Conservation (phyloP, 176 grass and related monocot genomes). For the Oryza nivara region DNA sequence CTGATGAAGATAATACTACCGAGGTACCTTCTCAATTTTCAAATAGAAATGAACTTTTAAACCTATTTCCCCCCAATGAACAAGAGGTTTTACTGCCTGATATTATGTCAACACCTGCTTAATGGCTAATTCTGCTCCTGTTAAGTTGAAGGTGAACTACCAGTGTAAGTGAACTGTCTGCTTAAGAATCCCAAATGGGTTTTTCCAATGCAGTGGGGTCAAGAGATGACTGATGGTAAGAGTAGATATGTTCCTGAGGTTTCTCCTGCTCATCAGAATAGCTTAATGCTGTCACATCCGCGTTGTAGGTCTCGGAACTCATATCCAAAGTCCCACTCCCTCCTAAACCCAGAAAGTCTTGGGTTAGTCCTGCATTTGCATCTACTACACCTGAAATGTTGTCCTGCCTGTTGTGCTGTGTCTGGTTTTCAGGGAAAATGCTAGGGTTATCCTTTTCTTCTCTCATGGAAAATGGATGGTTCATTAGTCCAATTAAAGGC, state of each 20-base stretch:
- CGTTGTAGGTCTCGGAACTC: slow-evolving; percentile 46
- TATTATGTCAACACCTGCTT: slow-evolving; percentile 28
- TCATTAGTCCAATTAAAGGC: slow-evolving; percentile 48
- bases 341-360: slow-evolving; percentile 63
- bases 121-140: slow-evolving; percentile 18
- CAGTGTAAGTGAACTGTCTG: slow-evolving; percentile 30
- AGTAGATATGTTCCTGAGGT: slow-evolving; percentile 49
- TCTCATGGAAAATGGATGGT: slow-evolving; percentile 49
- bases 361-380: slow-evolving; percentile 48
- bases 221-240: slow-evolving; percentile 60
- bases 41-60: not conserved
- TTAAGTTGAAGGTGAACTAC: slow-evolving; percentile 40
- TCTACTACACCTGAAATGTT: slow-evolving; percentile 50
- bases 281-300: slow-evolving; percentile 42
- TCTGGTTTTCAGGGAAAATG: slow-evolving; percentile 41
- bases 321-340: slow-evolving; percentile 49
- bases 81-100: slow-evolving; percentile 13
- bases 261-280: slow-evolving; percentile 59
- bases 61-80: slow-evolving; percentile 5
- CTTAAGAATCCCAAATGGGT: slow-evolving; percentile 56
- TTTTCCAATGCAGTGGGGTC: slow-evolving; percentile 50
- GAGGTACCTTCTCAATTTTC: slow-evolving; percentile 11
- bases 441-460: slow-evolving; percentile 36
- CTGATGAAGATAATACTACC: not conserved
- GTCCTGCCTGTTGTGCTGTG: slow-evolving; percentile 42